Evolutionary conservation across 495 filamentous ascomycete genomes (phyloP), one percentile per base, ranked within the genome.

Genomic region (Hyaloscypha bicolor): DNA sequence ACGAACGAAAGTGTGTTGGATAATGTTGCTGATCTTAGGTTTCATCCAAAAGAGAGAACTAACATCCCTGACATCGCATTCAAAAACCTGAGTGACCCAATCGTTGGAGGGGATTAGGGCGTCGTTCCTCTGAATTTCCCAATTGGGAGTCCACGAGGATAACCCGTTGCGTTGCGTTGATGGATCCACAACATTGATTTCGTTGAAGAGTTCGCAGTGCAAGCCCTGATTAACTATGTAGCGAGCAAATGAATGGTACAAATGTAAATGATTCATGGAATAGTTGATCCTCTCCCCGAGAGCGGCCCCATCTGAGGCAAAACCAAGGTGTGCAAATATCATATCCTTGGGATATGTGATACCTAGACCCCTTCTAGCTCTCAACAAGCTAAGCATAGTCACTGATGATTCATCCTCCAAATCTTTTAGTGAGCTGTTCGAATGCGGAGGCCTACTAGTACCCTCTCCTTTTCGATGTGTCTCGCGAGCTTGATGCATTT

Each of bases 301-400:
- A 14, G 9, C 42, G 4, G 42, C 22, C 53, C 6, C 19, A 56
- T 56, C 53, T 25, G 30, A 29, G 53, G 53, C 53, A 30, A 56
- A 29, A 11, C 53, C 21, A 56, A 56, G 30, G 30, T 56, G 53
- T 30, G 53, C 53, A 30, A 56, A 56, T 56, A 56, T 32, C 53
- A 56, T 32, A 29, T 56, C 53, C 19, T 32, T 56, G 6, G n/a
- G 53, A 16, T 56, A 11, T 29, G n/a, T 29, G 30, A 56, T 9
- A 9, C 53, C 53, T 29, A 56, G 53, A 14, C 53, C 53, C 16
- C 21, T 56, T 16, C 53, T 56, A 11, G 11, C 9, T 25, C 30
- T 56, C 25, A 56, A 8, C 19, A 56, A 32, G 19, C 25, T 5
- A 9, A 32, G 1, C 51, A 53, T 53, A 9, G 16, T 53, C 19